Evolutionary conservation across 768 basidiomycete species (phyloP).

Genomic region (Leccinum pellstonianum): DNA sequence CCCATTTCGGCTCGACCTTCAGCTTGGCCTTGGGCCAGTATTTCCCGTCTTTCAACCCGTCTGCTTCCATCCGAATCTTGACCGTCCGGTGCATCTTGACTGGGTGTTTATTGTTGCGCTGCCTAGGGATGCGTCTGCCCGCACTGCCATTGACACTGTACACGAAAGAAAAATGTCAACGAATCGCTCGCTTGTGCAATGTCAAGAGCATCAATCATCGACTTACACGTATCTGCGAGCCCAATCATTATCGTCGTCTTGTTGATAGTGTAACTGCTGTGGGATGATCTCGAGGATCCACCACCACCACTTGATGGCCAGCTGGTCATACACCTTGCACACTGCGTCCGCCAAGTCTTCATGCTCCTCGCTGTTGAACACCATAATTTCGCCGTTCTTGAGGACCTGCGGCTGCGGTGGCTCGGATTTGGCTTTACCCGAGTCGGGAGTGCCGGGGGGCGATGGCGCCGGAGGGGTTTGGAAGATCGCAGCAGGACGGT

Average conservation of each 20-base stretch:
- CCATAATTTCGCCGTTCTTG: conserved; percentile 12
- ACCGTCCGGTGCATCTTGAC: conserved; percentile 51
- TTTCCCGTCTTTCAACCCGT: conserved; percentile 28
- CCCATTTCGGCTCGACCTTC: conserved; percentile 38
- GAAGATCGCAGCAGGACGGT: conserved; percentile 40
- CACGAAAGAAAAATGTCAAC: background rate
- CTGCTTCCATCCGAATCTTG: conserved; percentile 50
- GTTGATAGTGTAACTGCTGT: conserved; percentile 28
- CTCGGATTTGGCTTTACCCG: conserved; percentile 7
- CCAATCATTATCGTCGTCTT: conserved; percentile 22
- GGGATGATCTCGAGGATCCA: conserved; percentile 66
- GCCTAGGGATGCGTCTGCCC: conserved; percentile 43
- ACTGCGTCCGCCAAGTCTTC: conserved; percentile 64
- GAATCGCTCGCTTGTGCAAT: background rate
- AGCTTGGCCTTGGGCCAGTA: conserved; percentile 44
- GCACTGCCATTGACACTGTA: conserved; percentile 39
- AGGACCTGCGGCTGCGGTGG: conserved; percentile 18
- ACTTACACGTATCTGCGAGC: conserved; percentile 18
- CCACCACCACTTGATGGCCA: conserved; percentile 49
- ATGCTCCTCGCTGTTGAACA: conserved; percentile 49
- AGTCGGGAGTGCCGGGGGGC: conserved; percentile 10
- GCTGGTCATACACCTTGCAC: conserved; percentile 54
- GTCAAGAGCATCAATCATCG: background rate
- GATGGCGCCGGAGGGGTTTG: conserved; percentile 20
- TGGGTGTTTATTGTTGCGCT: conserved; percentile 35